phyloP scores from a whole-genome alignment of 2,329 filamentous ascomycete genomes.

The Fusarium sp. region DNA sequence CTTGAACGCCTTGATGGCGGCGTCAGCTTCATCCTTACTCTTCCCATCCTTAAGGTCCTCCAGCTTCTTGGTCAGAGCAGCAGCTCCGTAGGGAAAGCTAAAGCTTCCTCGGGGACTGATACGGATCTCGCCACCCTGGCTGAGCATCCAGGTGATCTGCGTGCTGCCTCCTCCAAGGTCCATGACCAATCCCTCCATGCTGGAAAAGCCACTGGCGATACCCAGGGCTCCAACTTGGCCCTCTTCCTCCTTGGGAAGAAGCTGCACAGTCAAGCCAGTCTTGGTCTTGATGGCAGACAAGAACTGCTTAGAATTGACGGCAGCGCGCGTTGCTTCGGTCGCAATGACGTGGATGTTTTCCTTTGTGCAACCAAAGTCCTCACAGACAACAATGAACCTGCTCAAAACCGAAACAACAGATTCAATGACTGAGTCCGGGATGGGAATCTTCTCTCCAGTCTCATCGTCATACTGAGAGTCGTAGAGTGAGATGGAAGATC shows the following conservation, averaged over 20 bases:
- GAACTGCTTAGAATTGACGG: constrained; percentile 46
- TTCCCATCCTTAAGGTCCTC: constrained; percentile 55
- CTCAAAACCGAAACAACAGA: constrained; percentile 43
- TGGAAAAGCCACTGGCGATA: constrained; percentile 71
- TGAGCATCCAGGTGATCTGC: constrained; percentile 75
- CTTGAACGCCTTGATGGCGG: constrained; percentile 57
- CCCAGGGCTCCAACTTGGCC: constrained; percentile 74
- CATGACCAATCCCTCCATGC: constrained; percentile 75
- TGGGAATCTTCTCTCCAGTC: constrained; percentile 47
- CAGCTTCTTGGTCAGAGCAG: constrained; percentile 70
- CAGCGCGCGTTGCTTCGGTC: constrained; percentile 48
- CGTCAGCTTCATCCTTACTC: constrained; percentile 53
- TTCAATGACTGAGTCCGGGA: constrained; percentile 44
- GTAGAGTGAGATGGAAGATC: constrained; percentile 48
- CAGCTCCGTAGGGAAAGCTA: constrained; percentile 77
- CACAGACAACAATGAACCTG: constrained; percentile 45
- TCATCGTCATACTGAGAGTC: constrained; percentile 48
- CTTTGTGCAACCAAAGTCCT: constrained; percentile 41
- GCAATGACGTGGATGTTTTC: constrained; percentile 47
- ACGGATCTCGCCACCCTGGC: constrained; percentile 59
- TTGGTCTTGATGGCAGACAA: constrained; percentile 58
- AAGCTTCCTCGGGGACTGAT: constrained; percentile 68
- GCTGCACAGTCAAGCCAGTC: constrained; percentile 69
- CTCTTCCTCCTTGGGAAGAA: constrained; percentile 75
- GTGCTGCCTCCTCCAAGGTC: constrained; percentile 78